Evolutionary conservation across 2,329 filamentous ascomycete genomes (phyloP), one percentile per base, ranked within the genome.

Genomic region (Coccinonectria pachysandricola): DNA sequence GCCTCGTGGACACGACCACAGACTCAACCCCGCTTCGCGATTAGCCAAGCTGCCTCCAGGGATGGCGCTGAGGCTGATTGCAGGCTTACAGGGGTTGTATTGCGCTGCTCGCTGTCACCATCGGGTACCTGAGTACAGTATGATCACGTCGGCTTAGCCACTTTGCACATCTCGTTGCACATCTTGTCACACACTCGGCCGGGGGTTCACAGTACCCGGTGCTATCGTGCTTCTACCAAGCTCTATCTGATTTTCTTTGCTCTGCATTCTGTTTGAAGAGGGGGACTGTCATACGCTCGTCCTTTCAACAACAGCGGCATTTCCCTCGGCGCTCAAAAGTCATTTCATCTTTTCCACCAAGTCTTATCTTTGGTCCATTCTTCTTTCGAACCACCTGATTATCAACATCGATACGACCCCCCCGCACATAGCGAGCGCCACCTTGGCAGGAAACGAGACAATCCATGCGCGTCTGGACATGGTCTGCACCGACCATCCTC

Each of bases 271-370:
- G 35, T 30, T 24, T 31, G 27, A 21, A 31, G 36, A 21, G 28
- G 23, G 27, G 24, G 12, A 24, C 24, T 12, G 24, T 24, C 26
- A 19, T 14, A 15, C 12, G 12, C 8, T 21, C 19, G 19, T n/a
- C 21, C n/a, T n/a, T 31, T 25, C 13, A 20, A 24, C 19, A 24
- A 19, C 12, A 14, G 24, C 21, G 33, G 27, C 20, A 25, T 22
- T 19, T 35, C 30, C 36, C 32, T n/a, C 32, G 41, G 41, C 41
- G 41, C 39, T 40, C 27, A 44, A 44, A 44, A 44, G 41, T 44
- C 36, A 40, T 30, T 13, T 32, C 28, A 30, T 37, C 40, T 42
- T 25, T 32, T 32, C 27, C 36, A 19, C 18, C 26, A 37, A 26
- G 24, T 13, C 23, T 20, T 34, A 32, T 26, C 30, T 21, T 25